phyloP scores from a whole-genome alignment of 148 eudicot genomes.

The Camellia sinensis region DNA sequence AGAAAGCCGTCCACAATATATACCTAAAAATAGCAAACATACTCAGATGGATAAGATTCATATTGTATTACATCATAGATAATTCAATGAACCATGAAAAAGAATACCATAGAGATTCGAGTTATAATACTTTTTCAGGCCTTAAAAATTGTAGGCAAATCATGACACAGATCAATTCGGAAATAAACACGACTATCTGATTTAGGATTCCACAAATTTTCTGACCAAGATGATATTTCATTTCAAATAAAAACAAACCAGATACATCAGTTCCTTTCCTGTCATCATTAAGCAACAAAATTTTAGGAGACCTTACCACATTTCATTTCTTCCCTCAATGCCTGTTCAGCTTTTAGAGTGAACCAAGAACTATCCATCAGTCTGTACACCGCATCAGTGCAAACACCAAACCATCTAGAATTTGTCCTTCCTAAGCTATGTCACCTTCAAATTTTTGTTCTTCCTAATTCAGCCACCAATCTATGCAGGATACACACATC shows the following conservation, averaged over 20 bases:
- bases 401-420: not conserved
- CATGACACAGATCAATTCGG: not conserved
- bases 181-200: not conserved
- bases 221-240: not conserved
- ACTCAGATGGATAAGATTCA: not conserved
- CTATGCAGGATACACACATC: no score
- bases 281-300: not conserved
- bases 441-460: no score
- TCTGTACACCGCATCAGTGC: not conserved
- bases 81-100: not conserved
- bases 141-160: not conserved
- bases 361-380: not conserved
- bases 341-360: not conserved
- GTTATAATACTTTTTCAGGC: not conserved
- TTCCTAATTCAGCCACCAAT: no score
- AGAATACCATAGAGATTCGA: conserved; percentile 7
- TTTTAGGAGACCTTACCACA: not conserved
- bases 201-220: not conserved
- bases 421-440: no score
- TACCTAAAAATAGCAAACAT: conserved; percentile 51
- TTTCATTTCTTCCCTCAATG: not conserved
- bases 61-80: not conserved
- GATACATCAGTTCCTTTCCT: not conserved
- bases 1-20: conserved; percentile 74
- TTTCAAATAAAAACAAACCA: not conserved